Base-by-base conservation (phyloP, 2,329 filamentous ascomycete species). In the Botrytis byssoidea region DNA sequence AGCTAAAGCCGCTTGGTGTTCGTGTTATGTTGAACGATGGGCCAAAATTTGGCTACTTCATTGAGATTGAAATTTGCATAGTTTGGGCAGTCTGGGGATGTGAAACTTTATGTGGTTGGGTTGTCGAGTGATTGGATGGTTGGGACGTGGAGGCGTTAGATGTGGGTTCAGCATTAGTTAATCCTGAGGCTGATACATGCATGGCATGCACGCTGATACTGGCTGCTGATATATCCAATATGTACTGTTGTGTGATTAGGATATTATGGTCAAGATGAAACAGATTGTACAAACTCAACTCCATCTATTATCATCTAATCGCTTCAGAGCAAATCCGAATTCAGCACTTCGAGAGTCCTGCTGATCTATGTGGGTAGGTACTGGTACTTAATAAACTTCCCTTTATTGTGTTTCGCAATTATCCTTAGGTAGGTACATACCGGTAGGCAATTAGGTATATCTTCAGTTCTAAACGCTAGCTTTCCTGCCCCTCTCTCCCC, bases 1-100 rank as follows among this genome's bases (percentile, higher is more conserved):
- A 71, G 70, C 70, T 71, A 71, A 71, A 71, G 70, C 70, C 70
- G 70, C 70, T 71, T 61, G 68, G 44, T 70, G 42, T 71, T 40
- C 60, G 29, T 44, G 51, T n/a, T 60, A 4, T 44, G 22, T 61
- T 61, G 68, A 1, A 14, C 1, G 1, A 1, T 6, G 29, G 0
- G 0, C 5, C 0, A 14, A 8, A 22, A 10, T 46, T 18, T 35
- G 0, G 16, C 1, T 44, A 57, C 14, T 57, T 57, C 22, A 63
- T 18, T n/a, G 22, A n/a, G 4, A 40, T 9, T 40, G 12, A 35
- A 4, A 22, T 32, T 9, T 12, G 4, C 29, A 18, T 3, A 3
- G n/a, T 35, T 35, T 32, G 29, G 29, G 22, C 0, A 59, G 18
- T 35, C 57, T 40, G 22, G 22, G 2, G 22, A 40, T 8, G 10